Base-by-base conservation (phyloP, 306 rosid genomes). In the Hylodesmum podocarpum region DNA sequence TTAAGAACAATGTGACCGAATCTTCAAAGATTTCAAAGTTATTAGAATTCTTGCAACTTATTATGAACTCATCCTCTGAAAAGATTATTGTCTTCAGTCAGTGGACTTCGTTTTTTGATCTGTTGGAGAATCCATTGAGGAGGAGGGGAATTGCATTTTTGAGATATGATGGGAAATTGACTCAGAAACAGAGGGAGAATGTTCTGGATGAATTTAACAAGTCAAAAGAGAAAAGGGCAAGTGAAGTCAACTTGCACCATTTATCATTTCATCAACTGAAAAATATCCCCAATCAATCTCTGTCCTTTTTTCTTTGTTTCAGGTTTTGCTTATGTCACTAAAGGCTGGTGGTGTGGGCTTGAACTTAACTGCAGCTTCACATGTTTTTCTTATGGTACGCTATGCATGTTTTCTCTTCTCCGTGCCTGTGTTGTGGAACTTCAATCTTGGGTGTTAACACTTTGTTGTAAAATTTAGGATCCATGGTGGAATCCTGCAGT, bases 401-500 rank as follows among this genome's bases (percentile, higher is more conserved):
- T 47, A 22, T 62, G 46, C 66, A 18, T 8, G n/a, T 47, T 59
- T 41, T 39, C 33, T n/a, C 25, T 29, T 67, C 40, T 13, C 22
- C 40, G 10, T 24, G n/a, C 28, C 8, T 18, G 22, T 50, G 21
- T 7, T 34, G 57, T 24, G 61, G 22, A 58, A 51, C 15, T 24
- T 7, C 11, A 47, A 68, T 71, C 22, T 62, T 57, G 29, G 19
- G 58, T 65, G 40, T 34, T 66, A 39, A 76, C n/a, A 49, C 27
- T 59, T 1, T 75, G 19, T 40, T 82, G 41, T 36, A 41, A 70
- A 70, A 24, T 78, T 8, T 51, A 91, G 98, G 98, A 94, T 82
- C 98, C 98, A 62, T 89, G 96, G 97, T 94, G 97, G 98, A 94
- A 94, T 88, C 98, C 98, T 33, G 97, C 98, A 8, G 96, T 94